Percentiles rank a stretch among this genome's conserved stretches.
phyloP scores from a whole-genome alignment of 495 filamentous ascomycete genomes.

The Penicillium chermesinum region DNA sequence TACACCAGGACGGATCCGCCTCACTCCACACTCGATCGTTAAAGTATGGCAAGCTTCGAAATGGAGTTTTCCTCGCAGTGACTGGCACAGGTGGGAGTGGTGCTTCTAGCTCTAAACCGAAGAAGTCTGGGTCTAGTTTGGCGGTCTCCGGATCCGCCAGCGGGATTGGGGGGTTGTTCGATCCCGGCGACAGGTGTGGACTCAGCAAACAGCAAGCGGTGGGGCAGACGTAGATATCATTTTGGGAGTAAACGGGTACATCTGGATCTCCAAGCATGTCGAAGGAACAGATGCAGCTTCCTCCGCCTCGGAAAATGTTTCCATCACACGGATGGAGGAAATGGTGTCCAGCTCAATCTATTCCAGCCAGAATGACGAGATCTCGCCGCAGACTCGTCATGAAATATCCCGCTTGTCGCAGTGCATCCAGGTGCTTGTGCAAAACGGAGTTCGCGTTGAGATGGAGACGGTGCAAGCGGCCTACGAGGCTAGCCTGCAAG shows the following conservation, averaged over 20 bases:
- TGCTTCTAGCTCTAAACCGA: constrained; percentile 27
- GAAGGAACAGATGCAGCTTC: constrained; percentile 49
- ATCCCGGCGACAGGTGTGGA: constrained; percentile 79
- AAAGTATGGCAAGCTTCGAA: constrained; percentile 91
- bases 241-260: constrained; percentile 91
- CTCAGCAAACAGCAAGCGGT: constrained; percentile 58
- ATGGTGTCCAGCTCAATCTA: constrained; percentile 69
- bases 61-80: constrained; percentile 82
- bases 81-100: constrained; percentile 72
- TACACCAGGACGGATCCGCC: constrained; percentile 76
- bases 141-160: constrained; percentile 18
- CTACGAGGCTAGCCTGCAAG: constrained; percentile 73
- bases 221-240: constrained; percentile 81
- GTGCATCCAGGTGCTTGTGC: constrained; percentile 73
- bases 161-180: constrained; percentile 62
- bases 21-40: constrained; percentile 82
- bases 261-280: constrained; percentile 81
- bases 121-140: constrained; percentile 25
- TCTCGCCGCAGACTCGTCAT: constrained; percentile 65
- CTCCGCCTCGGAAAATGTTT: constrained; percentile 44
- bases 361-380: constrained; percentile 84
- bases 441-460: constrained; percentile 77
- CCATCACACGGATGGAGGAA: constrained; percentile 82
- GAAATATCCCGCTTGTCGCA: constrained; percentile 82
- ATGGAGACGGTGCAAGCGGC: constrained; percentile 82